These are phyloP conservation scores for Chaetomium olivaceum DNA, from an alignment of 2,329 filamentous ascomycete genomes.

Conservation along the genomic window DNA sequence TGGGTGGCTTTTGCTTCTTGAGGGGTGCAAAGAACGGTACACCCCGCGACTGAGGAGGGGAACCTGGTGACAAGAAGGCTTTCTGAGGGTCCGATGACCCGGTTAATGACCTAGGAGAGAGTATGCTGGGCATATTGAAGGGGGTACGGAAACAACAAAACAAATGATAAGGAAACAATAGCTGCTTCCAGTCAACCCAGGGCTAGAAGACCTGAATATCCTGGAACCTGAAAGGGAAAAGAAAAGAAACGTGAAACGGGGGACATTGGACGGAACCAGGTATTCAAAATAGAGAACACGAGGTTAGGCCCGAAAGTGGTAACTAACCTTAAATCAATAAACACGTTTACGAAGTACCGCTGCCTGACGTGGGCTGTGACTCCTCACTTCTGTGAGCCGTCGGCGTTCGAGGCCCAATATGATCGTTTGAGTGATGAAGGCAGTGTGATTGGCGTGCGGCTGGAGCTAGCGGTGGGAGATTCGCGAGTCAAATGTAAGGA, in stretches of 20 bases:
- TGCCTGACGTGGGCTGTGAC: conserved; percentile 10
- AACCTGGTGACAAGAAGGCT: not conserved
- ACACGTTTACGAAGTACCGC: not conserved
- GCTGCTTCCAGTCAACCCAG: not conserved
- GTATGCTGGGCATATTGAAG: conserved; percentile 15
- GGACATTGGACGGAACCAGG: not conserved
- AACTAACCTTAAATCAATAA: not conserved
- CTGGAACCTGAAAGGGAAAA: no score
- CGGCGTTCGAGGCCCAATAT: conserved; percentile 1
- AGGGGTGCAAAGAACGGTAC: conserved; percentile 7
- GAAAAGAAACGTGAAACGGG: not conserved
- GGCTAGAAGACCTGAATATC: not conserved
- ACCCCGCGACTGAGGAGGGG: not conserved
- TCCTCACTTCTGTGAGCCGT: not conserved
- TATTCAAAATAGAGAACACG: not conserved
- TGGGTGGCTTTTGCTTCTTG: conserved; percentile 4
- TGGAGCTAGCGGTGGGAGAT: not conserved
- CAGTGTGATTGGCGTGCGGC: not conserved
- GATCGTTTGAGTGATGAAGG: not conserved
- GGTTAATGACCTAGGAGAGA: conserved; percentile 11
- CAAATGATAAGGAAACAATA: not conserved
- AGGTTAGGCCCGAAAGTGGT: no score
- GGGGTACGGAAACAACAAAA: not conserved
- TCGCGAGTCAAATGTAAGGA: not conserved
- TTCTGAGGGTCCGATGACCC: not conserved